Conservation (phyloP, 2,329 filamentous ascomycete genomes). For the Pestalotiopsis sp. region DNA sequence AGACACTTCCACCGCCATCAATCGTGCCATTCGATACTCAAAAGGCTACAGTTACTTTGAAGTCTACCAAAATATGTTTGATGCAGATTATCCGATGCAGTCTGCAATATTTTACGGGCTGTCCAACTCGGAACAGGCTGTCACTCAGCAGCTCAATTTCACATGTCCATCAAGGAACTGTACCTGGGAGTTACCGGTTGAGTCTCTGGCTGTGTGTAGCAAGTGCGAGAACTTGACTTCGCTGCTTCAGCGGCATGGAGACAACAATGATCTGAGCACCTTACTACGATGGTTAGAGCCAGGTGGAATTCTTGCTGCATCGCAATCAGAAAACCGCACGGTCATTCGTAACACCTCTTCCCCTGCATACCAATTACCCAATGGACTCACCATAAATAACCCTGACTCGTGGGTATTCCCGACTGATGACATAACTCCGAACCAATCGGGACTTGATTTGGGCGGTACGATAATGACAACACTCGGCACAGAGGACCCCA, state of each 20-base stretch:
- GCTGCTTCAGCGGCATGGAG: neutral
- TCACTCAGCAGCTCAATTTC: neutral
- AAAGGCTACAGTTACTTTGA: neutral
- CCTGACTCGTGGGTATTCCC: neutral
- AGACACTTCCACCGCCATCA: neutral
- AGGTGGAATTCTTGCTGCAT: no score
- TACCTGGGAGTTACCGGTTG: slow-evolving; percentile 1
- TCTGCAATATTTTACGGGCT: neutral
- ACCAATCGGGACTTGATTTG: neutral
- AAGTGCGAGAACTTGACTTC: neutral
- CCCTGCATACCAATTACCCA: neutral
- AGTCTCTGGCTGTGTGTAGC: slow-evolving; percentile 10
- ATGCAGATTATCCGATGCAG: slow-evolving; percentile 3
- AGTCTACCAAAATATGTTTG: no score
- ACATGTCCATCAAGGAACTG: neutral
- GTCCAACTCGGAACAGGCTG: neutral
- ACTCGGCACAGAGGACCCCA: neutral
- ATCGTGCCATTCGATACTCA: neutral
- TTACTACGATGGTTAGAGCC: neutral
- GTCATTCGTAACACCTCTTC: no score
- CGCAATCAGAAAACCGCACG: no score
- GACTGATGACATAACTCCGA: no score
- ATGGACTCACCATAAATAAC: neutral
- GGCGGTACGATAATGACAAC: neutral
- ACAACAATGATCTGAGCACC: neutral